Conservation (phyloP, 2,329 filamentous ascomycete species). For the Aspergillus texensis region DNA sequence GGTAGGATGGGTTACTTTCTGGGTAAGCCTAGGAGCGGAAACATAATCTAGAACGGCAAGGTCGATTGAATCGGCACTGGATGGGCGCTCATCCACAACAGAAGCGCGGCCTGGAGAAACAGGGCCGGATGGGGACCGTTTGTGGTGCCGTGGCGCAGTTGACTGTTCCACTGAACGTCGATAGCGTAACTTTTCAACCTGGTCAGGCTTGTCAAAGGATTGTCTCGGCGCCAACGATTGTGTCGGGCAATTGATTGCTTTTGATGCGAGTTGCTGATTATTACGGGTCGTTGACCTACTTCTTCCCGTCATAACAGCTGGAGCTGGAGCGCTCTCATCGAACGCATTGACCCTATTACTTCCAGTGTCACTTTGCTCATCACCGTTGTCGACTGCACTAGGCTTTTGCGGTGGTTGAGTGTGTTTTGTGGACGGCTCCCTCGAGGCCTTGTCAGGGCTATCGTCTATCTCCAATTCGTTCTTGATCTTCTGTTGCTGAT, state of each 20-base stretch:
- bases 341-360: constrained; percentile 10
- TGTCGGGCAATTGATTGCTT: constrained; percentile 29
- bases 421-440: constrained; percentile 16
- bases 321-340: constrained; percentile 70
- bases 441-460: constrained; percentile 30
- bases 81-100: constrained; percentile 70
- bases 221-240: constrained; percentile 28
- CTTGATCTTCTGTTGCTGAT: constrained; percentile 59
- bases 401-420: constrained; percentile 17
- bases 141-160: constrained; percentile 34
- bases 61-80: constrained; percentile 83
- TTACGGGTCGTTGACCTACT: constrained; percentile 35
- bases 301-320: constrained; percentile 66
- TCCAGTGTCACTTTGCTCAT: neutral
- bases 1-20: constrained; percentile 82
- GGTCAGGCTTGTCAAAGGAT: constrained; percentile 35
- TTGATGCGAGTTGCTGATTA: constrained; percentile 31
- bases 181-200: constrained; percentile 27
- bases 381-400: constrained; percentile 4
- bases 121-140: constrained; percentile 43
- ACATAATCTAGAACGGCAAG: constrained; percentile 85
- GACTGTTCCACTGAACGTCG: constrained; percentile 33
- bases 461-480: constrained; percentile 48
- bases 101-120: constrained; percentile 44
- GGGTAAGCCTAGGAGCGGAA: constrained; percentile 78